phyloP scores from a whole-genome alignment of 306 rosid species.

The Cicer yamashitae region DNA sequence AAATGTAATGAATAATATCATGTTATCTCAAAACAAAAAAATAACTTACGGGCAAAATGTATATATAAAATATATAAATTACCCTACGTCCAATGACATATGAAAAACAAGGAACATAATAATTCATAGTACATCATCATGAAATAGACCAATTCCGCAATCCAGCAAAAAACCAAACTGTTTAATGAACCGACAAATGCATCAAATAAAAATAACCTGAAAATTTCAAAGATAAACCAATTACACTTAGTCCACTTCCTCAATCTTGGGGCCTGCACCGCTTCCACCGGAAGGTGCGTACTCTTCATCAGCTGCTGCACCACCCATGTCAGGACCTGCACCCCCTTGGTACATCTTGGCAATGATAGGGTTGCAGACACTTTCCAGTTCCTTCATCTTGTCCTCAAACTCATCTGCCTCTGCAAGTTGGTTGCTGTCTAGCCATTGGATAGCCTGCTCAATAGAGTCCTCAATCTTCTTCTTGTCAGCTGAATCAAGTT shows the following conservation, averaged over 20 bases:
- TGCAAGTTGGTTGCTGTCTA: slow-evolving; percentile 68
- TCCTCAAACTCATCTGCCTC: slow-evolving; percentile 62
- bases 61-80: background rate
- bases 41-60: background rate
- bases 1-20: too few species aligned
- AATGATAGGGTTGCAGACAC: slow-evolving; percentile 60
- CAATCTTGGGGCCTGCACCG: slow-evolving; percentile 54
- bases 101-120: background rate
- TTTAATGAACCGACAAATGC: background rate
- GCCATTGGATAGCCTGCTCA: slow-evolving; percentile 68
- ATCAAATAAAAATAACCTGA: background rate
- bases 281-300: slow-evolving; percentile 42
- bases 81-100: background rate
- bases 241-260: slow-evolving; percentile 50
- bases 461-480: slow-evolving; percentile 71
- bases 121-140: too few species aligned
- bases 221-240: background rate
- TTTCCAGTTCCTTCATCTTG: slow-evolving; percentile 75
- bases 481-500: slow-evolving; percentile 61
- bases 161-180: background rate
- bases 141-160: background rate
- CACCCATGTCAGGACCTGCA: slow-evolving; percentile 50
- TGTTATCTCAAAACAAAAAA: background rate
- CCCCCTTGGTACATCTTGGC: slow-evolving; percentile 68
- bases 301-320: slow-evolving; percentile 35